Conservation (phyloP, 129 eudicot species). For the Saposhnikovia divaricata region DNA sequence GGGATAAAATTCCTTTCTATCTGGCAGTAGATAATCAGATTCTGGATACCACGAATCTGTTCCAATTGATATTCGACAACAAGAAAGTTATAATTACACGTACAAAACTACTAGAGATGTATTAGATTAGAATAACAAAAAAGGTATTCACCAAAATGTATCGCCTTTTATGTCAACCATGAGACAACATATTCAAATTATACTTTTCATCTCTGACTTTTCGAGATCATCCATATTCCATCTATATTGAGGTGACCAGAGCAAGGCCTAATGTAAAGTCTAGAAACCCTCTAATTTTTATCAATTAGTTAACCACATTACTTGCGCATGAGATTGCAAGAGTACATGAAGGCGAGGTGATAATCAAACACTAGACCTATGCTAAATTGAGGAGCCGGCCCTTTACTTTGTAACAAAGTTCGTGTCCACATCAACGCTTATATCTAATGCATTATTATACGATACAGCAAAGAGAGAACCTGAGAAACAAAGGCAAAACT, state of each 20-base stretch:
- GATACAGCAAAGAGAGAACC: background rate
- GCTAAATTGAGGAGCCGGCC: background rate
- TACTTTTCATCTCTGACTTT: too few relatives aligned
- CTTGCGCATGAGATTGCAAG: background rate
- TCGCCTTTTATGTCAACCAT: too few relatives aligned
- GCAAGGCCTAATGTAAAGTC: background rate
- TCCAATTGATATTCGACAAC: background rate
- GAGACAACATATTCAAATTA: too few relatives aligned
- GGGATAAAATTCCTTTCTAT: conserved; percentile 92
- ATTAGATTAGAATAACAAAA: background rate
- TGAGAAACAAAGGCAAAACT: background rate
- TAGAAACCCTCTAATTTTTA: background rate
- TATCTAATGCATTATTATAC: too few relatives aligned
- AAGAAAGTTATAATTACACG: background rate
- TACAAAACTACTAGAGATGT: background rate
- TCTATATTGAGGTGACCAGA: too few relatives aligned
- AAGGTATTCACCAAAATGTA: background rate
- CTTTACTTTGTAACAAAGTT: background rate
- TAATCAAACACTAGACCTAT: background rate
- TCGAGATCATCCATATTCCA: too few relatives aligned
- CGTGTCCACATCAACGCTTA: background rate
- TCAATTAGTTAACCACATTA: background rate
- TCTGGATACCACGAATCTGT: conserved; percentile 91
- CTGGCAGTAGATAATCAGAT: conserved; percentile 81
- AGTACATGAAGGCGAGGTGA: background rate